Conservation (phyloP, 1,284 basidiomycete genomes). For the Rhodotorula mucilaginosa region DNA sequence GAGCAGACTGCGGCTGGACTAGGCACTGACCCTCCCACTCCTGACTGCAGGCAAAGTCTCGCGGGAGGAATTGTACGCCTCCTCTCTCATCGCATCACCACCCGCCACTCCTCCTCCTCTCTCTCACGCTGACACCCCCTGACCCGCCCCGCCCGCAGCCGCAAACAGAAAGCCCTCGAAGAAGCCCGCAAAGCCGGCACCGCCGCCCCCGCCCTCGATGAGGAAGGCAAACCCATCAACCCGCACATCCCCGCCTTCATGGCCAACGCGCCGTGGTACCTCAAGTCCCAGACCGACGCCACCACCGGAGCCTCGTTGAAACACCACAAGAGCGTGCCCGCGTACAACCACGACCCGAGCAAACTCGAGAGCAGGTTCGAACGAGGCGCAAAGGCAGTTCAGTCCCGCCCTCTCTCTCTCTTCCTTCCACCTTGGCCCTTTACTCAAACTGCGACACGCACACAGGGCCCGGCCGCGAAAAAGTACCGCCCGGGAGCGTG, state of each 20-base stretch:
- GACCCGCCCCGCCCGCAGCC: constrained; percentile 10
- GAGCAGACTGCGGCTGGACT: no score
- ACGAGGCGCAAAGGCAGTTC: constrained; percentile 68
- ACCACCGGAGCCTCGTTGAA: constrained; percentile 68
- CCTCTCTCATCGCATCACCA: neutral
- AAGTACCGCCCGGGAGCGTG: constrained; percentile 98
- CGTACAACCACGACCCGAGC: constrained; percentile 62
- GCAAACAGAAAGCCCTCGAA: constrained; percentile 71
- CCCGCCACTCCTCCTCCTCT: constrained; percentile 3
- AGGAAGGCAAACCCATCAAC: constrained; percentile 91
- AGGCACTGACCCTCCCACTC: neutral
- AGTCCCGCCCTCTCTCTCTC: neutral
- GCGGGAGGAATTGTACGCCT: constrained; percentile 37
- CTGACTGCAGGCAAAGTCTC: constrained; percentile 29
- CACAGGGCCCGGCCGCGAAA: constrained; percentile 75
- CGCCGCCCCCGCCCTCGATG: constrained; percentile 88
- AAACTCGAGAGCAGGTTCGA: constrained; percentile 91
- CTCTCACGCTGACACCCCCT: no score
- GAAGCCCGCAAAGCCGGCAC: constrained; percentile 92
- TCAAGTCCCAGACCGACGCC: constrained; percentile 56
- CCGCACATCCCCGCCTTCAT: constrained; percentile 87
- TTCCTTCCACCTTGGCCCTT: neutral
- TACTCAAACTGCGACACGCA: neutral
- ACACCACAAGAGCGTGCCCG: constrained; percentile 62
- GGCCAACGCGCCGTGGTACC: constrained; percentile 93